Percentiles rank a stretch among this genome's conserved stretches.
Conservation (phyloP, 2,329 filamentous ascomycete species). For the Cordyceps cateniannulata region DNA sequence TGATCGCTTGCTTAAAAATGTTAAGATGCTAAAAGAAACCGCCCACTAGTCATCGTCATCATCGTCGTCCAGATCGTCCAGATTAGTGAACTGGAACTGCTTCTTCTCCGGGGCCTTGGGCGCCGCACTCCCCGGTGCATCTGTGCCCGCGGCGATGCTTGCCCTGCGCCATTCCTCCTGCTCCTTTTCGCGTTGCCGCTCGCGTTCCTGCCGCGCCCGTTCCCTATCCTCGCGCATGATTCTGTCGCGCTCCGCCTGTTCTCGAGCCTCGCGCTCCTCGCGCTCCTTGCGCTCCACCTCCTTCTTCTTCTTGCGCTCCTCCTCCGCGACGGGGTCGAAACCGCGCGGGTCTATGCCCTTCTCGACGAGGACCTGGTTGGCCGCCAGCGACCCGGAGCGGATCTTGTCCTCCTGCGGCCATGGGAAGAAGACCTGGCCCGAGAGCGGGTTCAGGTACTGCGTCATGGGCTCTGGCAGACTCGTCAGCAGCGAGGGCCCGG, state of each 20-base stretch:
- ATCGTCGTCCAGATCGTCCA: slow-evolving; percentile 48
- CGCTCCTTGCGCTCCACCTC: slow-evolving; percentile 42
- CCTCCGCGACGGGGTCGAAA: slow-evolving; percentile 51
- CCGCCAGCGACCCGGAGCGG: slow-evolving; percentile 59
- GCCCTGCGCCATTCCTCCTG: slow-evolving; percentile 35
- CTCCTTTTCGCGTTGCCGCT: slow-evolving; percentile 36
- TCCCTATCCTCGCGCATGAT: slow-evolving; percentile 33
- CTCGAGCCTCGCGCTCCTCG: slow-evolving; percentile 41
- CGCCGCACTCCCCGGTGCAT: slow-evolving; percentile 19
- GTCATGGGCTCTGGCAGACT: slow-evolving; percentile 43
- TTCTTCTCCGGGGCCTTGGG: slow-evolving; percentile 34
- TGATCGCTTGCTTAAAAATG: slow-evolving; percentile 5
- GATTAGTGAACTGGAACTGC: slow-evolving; percentile 51
- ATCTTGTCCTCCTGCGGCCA: slow-evolving; percentile 72
- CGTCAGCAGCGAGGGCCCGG: slow-evolving; percentile 25
- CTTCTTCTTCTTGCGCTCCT: slow-evolving; percentile 43
- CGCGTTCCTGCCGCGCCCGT: slow-evolving; percentile 33
- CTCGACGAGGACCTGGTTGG: slow-evolving; percentile 55
- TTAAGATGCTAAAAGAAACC: not conserved
- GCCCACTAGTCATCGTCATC: slow-evolving; percentile 30
- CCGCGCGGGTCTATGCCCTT: slow-evolving; percentile 54
- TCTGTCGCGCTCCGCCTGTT: slow-evolving; percentile 40
- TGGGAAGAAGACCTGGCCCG: slow-evolving; percentile 59
- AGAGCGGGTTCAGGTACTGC: slow-evolving; percentile 48
- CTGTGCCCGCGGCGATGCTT: slow-evolving; percentile 25